These are phyloP conservation scores for Parafenestella ontariensis DNA, from an alignment of 2,329 filamentous ascomycete species.

Conservation along the genomic window DNA sequence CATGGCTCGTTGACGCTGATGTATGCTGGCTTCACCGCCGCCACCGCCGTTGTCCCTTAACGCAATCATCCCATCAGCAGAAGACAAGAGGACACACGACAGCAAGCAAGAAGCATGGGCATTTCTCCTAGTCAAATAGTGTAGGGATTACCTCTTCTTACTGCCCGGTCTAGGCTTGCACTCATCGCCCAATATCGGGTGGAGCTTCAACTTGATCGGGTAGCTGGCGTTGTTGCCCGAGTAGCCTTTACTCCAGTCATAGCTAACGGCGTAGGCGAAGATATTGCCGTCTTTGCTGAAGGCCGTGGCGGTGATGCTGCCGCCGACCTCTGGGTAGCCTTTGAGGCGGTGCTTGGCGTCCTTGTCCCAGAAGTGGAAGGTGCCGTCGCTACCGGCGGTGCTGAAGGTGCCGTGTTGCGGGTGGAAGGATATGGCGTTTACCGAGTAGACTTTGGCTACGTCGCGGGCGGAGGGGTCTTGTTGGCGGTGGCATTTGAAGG, in stretches of 20 bases:
- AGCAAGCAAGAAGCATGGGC: neutral
- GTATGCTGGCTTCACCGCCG: too few relatives aligned
- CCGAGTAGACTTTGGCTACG: conserved; percentile 86
- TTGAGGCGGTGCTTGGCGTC: conserved; percentile 61
- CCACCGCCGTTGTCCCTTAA: too few relatives aligned
- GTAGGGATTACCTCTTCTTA: conserved; percentile 52
- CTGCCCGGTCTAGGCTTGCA: conserved; percentile 58
- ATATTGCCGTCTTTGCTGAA: conserved; percentile 83
- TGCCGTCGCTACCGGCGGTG: conserved; percentile 93
- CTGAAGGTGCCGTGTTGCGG: conserved; percentile 97
- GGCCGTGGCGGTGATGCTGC: conserved; percentile 87
- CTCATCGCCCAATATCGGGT: conserved; percentile 57
- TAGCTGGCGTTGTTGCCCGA: conserved; percentile 73
- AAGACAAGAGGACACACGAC: too few relatives aligned
- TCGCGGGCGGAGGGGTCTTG: conserved; percentile 68
- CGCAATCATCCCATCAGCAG: too few relatives aligned
- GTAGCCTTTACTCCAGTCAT: conserved; percentile 99
- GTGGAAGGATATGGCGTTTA: conserved; percentile 98
- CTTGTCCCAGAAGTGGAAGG: conserved; percentile 94
- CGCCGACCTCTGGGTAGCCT: conserved; percentile 71
- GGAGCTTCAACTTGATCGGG: conserved; percentile 60
- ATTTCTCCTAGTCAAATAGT: neutral
- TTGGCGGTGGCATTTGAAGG: conserved; percentile 98
- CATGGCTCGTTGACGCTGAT: too few relatives aligned
- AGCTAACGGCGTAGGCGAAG: conserved; percentile 76